Percentiles rank a stretch among this genome's conserved stretches.
phyloP scores from a whole-genome alignment of 768 basidiomycete species.

The Tephrocybe sp. region DNA sequence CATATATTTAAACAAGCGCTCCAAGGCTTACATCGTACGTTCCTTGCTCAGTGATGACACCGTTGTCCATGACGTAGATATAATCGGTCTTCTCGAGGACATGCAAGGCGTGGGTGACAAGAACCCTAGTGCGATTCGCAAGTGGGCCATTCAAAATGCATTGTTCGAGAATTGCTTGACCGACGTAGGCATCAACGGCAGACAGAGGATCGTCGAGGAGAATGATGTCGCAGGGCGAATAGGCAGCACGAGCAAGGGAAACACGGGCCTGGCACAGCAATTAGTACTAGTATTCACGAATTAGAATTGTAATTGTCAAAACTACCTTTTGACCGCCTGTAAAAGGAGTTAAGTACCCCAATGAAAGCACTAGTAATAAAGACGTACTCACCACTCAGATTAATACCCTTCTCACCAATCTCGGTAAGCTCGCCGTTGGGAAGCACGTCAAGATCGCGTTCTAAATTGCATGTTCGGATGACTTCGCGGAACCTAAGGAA shows the following conservation, averaged over 20 bases:
- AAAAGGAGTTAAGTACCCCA: not conserved
- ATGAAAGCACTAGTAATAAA: not conserved
- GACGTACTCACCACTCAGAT: slow-evolving; percentile 46
- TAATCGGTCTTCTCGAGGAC: slow-evolving; percentile 57
- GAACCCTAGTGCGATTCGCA: slow-evolving; percentile 51
- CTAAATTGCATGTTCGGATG: slow-evolving; percentile 63
- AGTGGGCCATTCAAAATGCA: slow-evolving; percentile 56
- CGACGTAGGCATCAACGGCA: slow-evolving; percentile 77
- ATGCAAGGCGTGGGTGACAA: slow-evolving; percentile 61
- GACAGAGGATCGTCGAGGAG: slow-evolving; percentile 81
- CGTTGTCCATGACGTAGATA: slow-evolving; percentile 62
- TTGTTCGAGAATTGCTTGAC: slow-evolving; percentile 59
- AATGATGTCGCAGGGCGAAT: slow-evolving; percentile 68
- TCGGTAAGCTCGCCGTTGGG: slow-evolving; percentile 68
- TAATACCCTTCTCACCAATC: slow-evolving; percentile 78
- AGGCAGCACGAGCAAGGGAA: slow-evolving; percentile 74
- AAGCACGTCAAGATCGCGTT: slow-evolving; percentile 68
- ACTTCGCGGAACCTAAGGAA: slow-evolving; percentile 48
- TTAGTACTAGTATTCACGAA: slow-evolving; percentile 3
- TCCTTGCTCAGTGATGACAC: slow-evolving; percentile 59
- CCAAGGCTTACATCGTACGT: slow-evolving; percentile 42
- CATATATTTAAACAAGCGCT: not conserved
- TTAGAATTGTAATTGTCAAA: not conserved
- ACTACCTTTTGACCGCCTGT: slow-evolving; percentile 37
- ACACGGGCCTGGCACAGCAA: slow-evolving; percentile 53